These are phyloP conservation scores for Mrakia frigida DNA, from an alignment of 768 basidiomycete species.

Conservation along the genomic window DNA sequence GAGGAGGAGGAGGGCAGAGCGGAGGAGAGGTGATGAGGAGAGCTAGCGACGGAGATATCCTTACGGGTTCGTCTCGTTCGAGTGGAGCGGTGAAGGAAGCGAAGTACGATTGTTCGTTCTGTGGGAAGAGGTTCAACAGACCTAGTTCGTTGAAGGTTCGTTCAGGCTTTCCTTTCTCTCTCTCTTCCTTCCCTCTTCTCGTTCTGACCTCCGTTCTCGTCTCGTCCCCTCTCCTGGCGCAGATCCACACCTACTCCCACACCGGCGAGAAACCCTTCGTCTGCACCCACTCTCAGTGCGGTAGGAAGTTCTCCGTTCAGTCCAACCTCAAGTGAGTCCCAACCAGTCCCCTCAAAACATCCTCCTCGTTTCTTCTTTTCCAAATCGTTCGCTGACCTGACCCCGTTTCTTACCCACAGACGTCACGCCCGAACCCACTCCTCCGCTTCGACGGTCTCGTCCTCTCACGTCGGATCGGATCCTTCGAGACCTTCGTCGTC, in stretches of 20 bases:
- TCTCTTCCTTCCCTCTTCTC: not conserved
- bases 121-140: conserved; percentile 30
- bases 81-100: conserved; percentile 12
- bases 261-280: conserved; percentile 30
- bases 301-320: conserved; percentile 29
- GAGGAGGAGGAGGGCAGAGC: too few species aligned
- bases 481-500: not conserved
- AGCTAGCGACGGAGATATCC: conserved; percentile 12
- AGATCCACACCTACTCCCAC: conserved; percentile 33
- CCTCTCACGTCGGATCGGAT: conserved; percentile 3
- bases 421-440: conserved; percentile 24
- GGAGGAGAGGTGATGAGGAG: not conserved
- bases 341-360: too few species aligned
- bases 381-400: not conserved
- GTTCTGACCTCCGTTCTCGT: too few species aligned
- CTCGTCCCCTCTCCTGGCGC: not conserved
- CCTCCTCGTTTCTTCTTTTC: not conserved
- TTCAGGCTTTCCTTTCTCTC: not conserved
- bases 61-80: not conserved
- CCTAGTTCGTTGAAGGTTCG: conserved; percentile 25
- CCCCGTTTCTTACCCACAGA: not conserved
- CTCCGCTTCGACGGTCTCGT: not conserved
- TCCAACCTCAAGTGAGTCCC: conserved; percentile 30
- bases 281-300: conserved; percentile 13
- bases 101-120: conserved; percentile 23